Evolutionary conservation across 1,284 basidiomycete species (phyloP), one percentile per base, ranked within the genome.

Genomic region (Trichosporon sp.): DNA sequence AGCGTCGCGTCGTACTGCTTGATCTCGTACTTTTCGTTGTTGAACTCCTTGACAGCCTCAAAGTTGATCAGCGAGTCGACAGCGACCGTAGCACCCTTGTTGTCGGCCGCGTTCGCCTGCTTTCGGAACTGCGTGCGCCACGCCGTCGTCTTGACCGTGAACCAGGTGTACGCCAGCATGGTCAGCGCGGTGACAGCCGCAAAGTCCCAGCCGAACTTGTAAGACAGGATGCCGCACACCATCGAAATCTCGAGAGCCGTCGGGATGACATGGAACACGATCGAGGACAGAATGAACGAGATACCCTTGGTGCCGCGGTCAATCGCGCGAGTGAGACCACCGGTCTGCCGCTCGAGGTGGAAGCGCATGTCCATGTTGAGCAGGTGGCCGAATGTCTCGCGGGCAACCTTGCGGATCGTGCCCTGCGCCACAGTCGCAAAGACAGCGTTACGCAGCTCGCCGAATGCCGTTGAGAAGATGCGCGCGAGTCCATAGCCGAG

Each of bases 231-330:
- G 62, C 94, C 95, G 81, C 95, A 99, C 44, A 99, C 95, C 84
- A 99, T 88, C 5, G 89, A 87, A 71, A 99, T 98, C 78, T 99
- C 95, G 56, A 99, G 82, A 0, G 95, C 95, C 0, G 96, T 99
- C 0, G 95, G 95, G 0, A 92, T 89, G 61, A 99, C 92, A 56
- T 97, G 91, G 77, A 98, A 99, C 7, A 99, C 85, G 61, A 98
- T 89, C 4, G 94, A 91, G 67, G 92, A 91, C 14, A 99, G 82
- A 31, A 99, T 86, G 81, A 99, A 99, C 0, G 92, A 93, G 70
- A 99, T 97, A 46, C 95, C 96, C 92, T 96, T 99, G 23, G 96
- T 98, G 25, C 95, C 96, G 9, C 95, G 85, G 78, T 99, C 95
- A 71, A 99, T 99, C 5, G 96, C 96, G 27, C 95, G 83, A 0